Evolutionary conservation across 305 asterid genomes (phyloP).

Genomic region (Caryopteris hybrid): DNA sequence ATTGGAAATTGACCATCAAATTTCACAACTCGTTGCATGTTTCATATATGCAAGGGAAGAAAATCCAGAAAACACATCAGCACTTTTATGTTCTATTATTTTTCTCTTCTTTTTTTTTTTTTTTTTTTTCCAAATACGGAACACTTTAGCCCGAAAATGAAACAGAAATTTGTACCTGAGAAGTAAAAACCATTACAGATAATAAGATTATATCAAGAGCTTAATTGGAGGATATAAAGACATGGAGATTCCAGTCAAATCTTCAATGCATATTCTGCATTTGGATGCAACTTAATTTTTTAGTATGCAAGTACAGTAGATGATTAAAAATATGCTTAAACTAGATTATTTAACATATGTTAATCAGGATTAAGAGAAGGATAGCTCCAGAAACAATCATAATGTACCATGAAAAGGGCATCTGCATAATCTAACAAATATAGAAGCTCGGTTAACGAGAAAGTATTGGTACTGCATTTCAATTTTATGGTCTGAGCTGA

Average conservation of each 20-base stretch:
- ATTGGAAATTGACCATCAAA: not conserved
- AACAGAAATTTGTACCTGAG: not conserved
- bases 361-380: conserved; percentile 37
- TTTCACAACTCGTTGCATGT: not conserved
- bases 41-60: too few relatives aligned
- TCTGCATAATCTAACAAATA: conserved; percentile 27
- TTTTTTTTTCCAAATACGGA: not conserved
- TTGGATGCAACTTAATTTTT: not conserved
- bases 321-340: too few relatives aligned
- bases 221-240: conserved; percentile 10
- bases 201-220: conserved; percentile 10
- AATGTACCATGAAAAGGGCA: conserved; percentile 32
- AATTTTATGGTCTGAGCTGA: not conserved
- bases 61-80: too few relatives aligned
- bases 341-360: conserved; percentile 16
- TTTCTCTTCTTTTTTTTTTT: too few relatives aligned
- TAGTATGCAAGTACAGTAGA: too few relatives aligned
- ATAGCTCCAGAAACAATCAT: conserved; percentile 31
- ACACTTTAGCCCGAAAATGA: not conserved
- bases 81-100: too few relatives aligned
- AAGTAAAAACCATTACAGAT: not conserved
- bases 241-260: conserved; percentile 17
- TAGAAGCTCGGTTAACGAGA: not conserved
- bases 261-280: conserved; percentile 22
- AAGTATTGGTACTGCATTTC: not conserved